Conservation (phyloP, 805 yeast genomes). For the Spathaspora hagerdaliae region DNA sequence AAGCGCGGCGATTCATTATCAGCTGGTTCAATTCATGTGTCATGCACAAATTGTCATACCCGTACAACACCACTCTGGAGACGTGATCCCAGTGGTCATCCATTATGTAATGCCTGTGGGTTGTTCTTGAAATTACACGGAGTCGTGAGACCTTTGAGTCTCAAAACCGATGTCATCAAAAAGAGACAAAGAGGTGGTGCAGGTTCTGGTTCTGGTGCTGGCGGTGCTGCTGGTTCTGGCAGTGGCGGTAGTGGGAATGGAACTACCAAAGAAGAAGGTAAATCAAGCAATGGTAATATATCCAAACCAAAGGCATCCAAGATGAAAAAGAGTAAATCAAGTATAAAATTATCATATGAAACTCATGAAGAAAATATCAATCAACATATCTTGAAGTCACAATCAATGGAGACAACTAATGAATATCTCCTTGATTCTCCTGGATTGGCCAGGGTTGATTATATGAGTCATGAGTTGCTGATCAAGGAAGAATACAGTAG, state of each 20-base stretch:
- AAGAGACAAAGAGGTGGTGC: conserved; percentile 31
- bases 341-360: neutral
- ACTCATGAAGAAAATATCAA: neutral
- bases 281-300: neutral
- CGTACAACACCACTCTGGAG: conserved; percentile 62
- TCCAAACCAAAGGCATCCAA: neutral
- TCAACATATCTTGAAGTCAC: neutral
- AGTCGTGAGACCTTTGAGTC: conserved; percentile 54
- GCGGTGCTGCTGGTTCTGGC: neutral
- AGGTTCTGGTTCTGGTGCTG: neutral
- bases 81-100: conserved; percentile 54
- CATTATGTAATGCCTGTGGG: conserved; percentile 65
- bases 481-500: neutral
- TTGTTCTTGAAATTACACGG: conserved; percentile 58
- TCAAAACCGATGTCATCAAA: conserved; percentile 55
- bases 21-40: conserved; percentile 1
- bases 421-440: neutral
- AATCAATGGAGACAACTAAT: neutral
- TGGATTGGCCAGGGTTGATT: too few species aligned
- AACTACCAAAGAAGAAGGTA: conserved; percentile 2
- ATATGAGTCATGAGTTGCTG: neutral
- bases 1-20: neutral
- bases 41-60: conserved; percentile 56
- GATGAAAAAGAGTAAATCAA: neutral
- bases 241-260: neutral